Conservation (phyloP, 1,139 yeast species). For the Williopsis jadinii region DNA sequence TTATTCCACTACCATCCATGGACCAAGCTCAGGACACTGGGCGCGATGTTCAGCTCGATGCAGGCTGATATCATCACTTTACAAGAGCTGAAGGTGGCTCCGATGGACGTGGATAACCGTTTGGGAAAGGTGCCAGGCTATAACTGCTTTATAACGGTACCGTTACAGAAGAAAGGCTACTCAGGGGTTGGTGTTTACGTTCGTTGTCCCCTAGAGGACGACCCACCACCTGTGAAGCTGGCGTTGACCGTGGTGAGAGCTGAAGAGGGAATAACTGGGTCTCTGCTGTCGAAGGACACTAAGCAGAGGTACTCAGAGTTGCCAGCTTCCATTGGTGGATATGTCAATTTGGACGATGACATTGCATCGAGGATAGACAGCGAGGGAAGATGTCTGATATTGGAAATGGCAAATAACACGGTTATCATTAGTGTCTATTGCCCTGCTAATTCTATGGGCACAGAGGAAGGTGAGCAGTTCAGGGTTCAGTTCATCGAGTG, state of each 20-base stretch:
- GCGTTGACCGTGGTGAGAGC: conserved; percentile 55
- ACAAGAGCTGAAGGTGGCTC: conserved; percentile 77
- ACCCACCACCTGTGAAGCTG: conserved; percentile 30
- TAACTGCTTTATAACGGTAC: conserved; percentile 62
- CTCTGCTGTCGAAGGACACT: conserved; percentile 30
- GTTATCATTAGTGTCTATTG: conserved; percentile 78
- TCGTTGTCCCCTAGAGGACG: conserved; percentile 38
- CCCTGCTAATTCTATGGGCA: conserved; percentile 77
- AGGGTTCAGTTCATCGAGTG: conserved; percentile 51
- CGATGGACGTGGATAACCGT: conserved; percentile 35
- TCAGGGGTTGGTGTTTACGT: conserved; percentile 89
- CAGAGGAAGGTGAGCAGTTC: conserved; percentile 64
- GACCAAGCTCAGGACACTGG: conserved; percentile 47
- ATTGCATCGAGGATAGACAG: conserved; percentile 50
- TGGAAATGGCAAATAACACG: conserved; percentile 57
- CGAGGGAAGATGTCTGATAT: conserved; percentile 77
- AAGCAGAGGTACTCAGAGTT: conserved; percentile 13
- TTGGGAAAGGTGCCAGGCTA: conserved; percentile 56
- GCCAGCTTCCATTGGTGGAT: conserved; percentile 61
- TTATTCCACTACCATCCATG: conserved; percentile 80
- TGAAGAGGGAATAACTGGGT: conserved; percentile 90
- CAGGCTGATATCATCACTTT: conserved; percentile 74
- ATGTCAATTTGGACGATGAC: conserved; percentile 38
- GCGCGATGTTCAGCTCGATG: conserved; percentile 44
- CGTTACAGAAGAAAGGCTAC: conserved; percentile 66